phyloP scores from a whole-genome alignment of 169 alveolate genomes.

The Plasmodium fragile region DNA sequence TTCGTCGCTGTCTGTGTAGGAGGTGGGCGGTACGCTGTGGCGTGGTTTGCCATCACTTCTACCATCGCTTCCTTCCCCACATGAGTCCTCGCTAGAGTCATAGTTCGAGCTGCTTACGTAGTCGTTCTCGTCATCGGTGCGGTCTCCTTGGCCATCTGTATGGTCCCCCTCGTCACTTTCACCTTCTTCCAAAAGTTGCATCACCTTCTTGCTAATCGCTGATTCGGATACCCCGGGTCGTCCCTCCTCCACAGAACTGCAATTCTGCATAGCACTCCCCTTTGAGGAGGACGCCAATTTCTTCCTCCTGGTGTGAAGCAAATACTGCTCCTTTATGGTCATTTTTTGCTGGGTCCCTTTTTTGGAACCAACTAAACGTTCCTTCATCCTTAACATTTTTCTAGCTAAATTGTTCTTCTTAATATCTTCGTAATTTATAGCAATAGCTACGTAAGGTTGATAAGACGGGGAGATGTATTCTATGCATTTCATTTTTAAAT shows the following conservation, averaged over 20 bases:
- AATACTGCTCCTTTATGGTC: slow-evolving; percentile 54
- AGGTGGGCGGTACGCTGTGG: slow-evolving; percentile 6
- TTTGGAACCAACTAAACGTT: slow-evolving; percentile 1
- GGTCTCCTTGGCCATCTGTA: neutral
- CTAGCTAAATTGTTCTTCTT: slow-evolving; percentile 53
- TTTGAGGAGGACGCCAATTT: neutral
- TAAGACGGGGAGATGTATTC: slow-evolving; percentile 98
- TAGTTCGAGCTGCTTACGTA: slow-evolving; percentile 45
- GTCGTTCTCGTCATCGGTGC: neutral
- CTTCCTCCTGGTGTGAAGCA: slow-evolving; percentile 10
- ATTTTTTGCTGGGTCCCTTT: slow-evolving; percentile 6
- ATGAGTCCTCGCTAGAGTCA: slow-evolving; percentile 38
- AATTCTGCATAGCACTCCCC: neutral
- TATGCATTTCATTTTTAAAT: slow-evolving; percentile 89
- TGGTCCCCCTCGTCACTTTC: neutral
- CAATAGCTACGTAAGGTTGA: slow-evolving; percentile 95
- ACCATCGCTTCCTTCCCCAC: neutral
- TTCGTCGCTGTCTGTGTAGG: slow-evolving; percentile 74
- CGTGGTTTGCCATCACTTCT: neutral
- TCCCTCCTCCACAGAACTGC: neutral
- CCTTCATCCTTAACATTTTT: slow-evolving; percentile 38
- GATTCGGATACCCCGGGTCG: neutral
- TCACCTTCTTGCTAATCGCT: slow-evolving; percentile 3
- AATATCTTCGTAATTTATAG: slow-evolving; percentile 83
- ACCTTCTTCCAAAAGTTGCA: neutral